These are phyloP conservation scores for Penicillium sp. DNA, from an alignment of 2,329 filamentous ascomycete genomes.

Conservation along the genomic window DNA sequence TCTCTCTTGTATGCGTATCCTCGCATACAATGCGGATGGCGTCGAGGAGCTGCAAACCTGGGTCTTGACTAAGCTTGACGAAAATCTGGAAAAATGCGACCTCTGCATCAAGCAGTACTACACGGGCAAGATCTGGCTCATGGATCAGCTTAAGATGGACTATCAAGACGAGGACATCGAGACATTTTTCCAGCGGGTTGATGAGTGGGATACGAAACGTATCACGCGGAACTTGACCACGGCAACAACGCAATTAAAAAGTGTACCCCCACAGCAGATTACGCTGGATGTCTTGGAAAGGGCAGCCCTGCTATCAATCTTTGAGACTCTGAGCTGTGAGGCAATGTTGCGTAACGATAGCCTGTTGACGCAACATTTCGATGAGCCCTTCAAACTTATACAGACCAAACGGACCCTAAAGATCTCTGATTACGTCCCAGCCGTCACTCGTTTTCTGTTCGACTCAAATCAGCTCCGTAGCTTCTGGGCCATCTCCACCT, in stretches of 20 bases:
- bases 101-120: constrained; percentile 77
- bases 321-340: constrained; percentile 85
- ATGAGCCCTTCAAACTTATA: constrained; percentile 79
- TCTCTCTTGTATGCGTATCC: constrained; percentile 69
- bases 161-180: constrained; percentile 54
- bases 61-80: constrained; percentile 63
- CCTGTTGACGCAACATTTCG: constrained; percentile 66
- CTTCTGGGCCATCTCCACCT: constrained; percentile 70
- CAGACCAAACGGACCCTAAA: constrained; percentile 80
- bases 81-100: constrained; percentile 67
- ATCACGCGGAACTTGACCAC: constrained; percentile 64
- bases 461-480: constrained; percentile 67
- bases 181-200: constrained; percentile 60
- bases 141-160: constrained; percentile 66
- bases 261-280: constrained; percentile 55
- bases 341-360: constrained; percentile 68
- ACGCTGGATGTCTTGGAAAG: constrained; percentile 57
- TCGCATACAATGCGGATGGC: constrained; percentile 67
- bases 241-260: constrained; percentile 59
- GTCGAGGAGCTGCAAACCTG: constrained; percentile 64
- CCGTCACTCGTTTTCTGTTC: constrained; percentile 84
- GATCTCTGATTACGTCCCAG: constrained; percentile 75
- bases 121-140: constrained; percentile 65
- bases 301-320: constrained; percentile 76
- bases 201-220: constrained; percentile 64